phyloP scores from a whole-genome alignment of 78 protist genomes.

The Polysphondylium violaceum region DNA sequence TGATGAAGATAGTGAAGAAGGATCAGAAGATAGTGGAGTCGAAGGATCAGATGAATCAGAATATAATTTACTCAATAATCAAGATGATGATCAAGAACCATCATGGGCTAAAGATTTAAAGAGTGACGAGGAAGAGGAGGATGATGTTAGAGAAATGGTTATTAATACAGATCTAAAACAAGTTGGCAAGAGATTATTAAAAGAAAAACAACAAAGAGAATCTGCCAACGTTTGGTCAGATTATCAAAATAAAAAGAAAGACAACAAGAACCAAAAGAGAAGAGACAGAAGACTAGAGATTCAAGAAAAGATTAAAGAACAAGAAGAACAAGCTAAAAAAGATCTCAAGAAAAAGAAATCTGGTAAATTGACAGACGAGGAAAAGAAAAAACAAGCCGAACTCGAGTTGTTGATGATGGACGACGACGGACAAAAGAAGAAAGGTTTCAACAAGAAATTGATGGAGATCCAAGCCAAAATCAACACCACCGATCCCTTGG shows the following conservation, averaged over 20 bases:
- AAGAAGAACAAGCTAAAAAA: slow-evolving; percentile 29
- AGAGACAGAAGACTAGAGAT: slow-evolving; percentile 15
- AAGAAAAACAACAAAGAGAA: slow-evolving; percentile 58
- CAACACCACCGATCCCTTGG: slow-evolving; percentile 25
- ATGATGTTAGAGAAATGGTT: slow-evolving; percentile 42
- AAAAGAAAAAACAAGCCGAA: slow-evolving; percentile 51
- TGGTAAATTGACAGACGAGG: slow-evolving; percentile 21
- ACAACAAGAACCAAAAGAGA: slow-evolving; percentile 45
- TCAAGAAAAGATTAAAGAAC: slow-evolving; percentile 1
- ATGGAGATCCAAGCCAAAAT: slow-evolving; percentile 36
- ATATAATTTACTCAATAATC: slow-evolving; percentile 32
- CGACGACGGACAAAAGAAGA: slow-evolving; percentile 36
- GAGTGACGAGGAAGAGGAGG: slow-evolving; percentile 21
- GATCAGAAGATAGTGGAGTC: neutral
- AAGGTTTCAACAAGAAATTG: slow-evolving; percentile 34
- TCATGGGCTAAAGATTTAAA: slow-evolving; percentile 50
- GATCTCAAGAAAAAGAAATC: slow-evolving; percentile 12
- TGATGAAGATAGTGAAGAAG: neutral
- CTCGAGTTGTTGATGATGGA: slow-evolving; percentile 82
- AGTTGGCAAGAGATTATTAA: slow-evolving; percentile 46
- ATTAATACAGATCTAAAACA: slow-evolving; percentile 30
- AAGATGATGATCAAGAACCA: slow-evolving; percentile 25
- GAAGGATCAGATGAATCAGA: no score
- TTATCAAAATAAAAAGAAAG: slow-evolving; percentile 37
- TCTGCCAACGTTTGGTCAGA: slow-evolving; percentile 8